Base-by-base conservation (phyloP, 208 protist species). In the Angomonas deanei region DNA sequence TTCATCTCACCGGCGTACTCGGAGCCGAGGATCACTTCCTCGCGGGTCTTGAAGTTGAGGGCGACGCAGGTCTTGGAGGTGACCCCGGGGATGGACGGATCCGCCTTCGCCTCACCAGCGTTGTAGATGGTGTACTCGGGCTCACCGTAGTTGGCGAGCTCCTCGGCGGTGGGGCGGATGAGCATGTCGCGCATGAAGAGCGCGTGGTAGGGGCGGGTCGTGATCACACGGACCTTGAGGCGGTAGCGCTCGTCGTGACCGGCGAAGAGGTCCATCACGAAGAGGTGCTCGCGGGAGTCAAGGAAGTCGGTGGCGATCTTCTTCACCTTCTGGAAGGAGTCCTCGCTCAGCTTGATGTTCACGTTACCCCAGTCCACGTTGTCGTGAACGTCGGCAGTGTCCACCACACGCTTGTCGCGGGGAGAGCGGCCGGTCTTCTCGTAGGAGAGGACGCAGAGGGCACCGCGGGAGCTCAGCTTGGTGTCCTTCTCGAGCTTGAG, bases 1-100 rank as follows among this genome's bases (percentile, higher is more conserved):
- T 99, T 98, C 97, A 98, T 98, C 76, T 99, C 96, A 53, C 97
- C 97, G 4, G 96, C 92, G 71, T 98, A 98, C 78, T 98, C 83
- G 21, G 96, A 97, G 61, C 97, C 97, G 8, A 97, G 78, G 63
- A 98, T 98, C 36, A 98, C 91, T 79, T 97, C 82, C 73, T 97
- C 91, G 47, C 72, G 60, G 15, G 74, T 73, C 61, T 79, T 76
- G 73, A 97, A 97, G 73, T 87, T 91, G 31, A 98, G n/a, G n/a
- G n/a, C n/a, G n/a, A n/a, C n/a, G n/a, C n/a, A n/a, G n/a, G n/a
- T n/a, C n/a, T n/a, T n/a, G 68, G 24, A 75, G 60, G 34, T 97
- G 93, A 82, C 48, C 93, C 94, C 46, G 36, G 91, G 72, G 1
- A 93, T 88, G 39, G 82, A 92, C 57, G 80, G 71, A 74, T 97